Evolutionary conservation across 176 grass and related monocot genomes (phyloP).

Genomic region (Chloris gayana): DNA sequence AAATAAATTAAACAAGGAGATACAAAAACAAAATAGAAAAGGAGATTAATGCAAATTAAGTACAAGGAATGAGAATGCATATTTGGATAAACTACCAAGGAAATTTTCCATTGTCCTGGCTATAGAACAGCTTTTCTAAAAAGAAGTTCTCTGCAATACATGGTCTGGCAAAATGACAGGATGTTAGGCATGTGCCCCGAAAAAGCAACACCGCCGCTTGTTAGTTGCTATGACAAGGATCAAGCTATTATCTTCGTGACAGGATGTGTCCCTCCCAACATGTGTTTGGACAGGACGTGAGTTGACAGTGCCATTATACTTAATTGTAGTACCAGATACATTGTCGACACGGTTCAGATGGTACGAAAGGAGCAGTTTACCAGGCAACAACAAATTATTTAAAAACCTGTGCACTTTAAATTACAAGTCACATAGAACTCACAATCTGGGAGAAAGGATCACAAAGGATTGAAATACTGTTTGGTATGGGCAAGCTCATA

Average conservation of each 20-base stretch:
- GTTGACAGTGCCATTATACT: neutral
- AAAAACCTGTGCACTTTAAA: constrained; percentile 15
- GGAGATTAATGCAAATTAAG: neutral
- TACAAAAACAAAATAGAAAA: constrained; percentile 4
- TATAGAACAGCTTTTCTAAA: neutral
- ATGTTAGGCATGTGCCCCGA: constrained; percentile 9
- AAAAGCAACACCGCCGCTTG: constrained; percentile 7
- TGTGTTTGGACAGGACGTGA: neutral
- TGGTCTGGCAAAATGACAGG: neutral
- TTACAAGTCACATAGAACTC: constrained; percentile 4
- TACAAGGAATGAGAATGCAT: neutral
- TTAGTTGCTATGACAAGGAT: constrained; percentile 4
- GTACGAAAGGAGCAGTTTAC: constrained; percentile 5
- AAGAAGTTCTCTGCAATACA: neutral
- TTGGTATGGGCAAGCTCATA: neutral
- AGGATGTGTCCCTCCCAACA: neutral
- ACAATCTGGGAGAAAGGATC: constrained; percentile 1
- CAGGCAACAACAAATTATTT: constrained; percentile 1
- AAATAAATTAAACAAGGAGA: constrained; percentile 24
- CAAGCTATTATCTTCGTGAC: neutral
- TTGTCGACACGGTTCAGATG: constrained; percentile 8
- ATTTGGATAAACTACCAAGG: neutral
- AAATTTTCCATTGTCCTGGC: constrained; percentile 7
- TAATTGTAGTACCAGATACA: constrained; percentile 10
- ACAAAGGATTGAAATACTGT: neutral